Evolutionary conservation across 441 rosid genomes (phyloP).

Genomic region (Gossypium lobatum): DNA sequence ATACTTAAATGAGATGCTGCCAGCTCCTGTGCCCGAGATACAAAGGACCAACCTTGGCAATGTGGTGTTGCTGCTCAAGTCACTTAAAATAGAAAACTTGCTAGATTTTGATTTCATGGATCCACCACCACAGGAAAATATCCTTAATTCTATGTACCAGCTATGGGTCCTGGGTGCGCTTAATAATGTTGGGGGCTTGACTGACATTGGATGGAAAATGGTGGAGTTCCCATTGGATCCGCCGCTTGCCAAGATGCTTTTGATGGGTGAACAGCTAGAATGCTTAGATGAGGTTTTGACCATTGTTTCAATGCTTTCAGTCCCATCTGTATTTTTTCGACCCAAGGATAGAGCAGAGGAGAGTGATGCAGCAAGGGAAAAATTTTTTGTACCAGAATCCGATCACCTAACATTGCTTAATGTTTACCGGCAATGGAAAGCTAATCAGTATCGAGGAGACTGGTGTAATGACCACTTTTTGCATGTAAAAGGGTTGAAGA

Average conservation of each 20-base stretch:
- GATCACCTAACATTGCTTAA: slow-evolving; percentile 84
- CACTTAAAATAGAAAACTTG: slow-evolving; percentile 81
- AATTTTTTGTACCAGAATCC: slow-evolving; percentile 89
- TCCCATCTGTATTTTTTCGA: slow-evolving; percentile 96
- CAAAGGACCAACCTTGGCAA: slow-evolving; percentile 96
- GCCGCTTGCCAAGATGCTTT: slow-evolving; percentile 95
- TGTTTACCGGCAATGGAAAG: slow-evolving; percentile 91
- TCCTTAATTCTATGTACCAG: slow-evolving; percentile 97
- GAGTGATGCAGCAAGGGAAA: slow-evolving; percentile 93
- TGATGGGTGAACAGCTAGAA: slow-evolving; percentile 78
- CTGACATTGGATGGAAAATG: slow-evolving; percentile 98
- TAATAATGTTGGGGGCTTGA: slow-evolving; percentile 78
- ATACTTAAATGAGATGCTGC: slow-evolving; percentile 78
- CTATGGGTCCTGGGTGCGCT: slow-evolving; percentile 97
- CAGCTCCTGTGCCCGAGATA: slow-evolving; percentile 95
- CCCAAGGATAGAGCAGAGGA: slow-evolving; percentile 94
- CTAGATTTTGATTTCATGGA: slow-evolving; percentile 98
- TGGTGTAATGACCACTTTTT: slow-evolving; percentile 89
- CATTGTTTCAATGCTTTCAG: slow-evolving; percentile 97
- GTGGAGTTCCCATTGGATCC: slow-evolving; percentile 97
- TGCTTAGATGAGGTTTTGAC: slow-evolving; percentile 90
- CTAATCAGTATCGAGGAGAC: slow-evolving; percentile 85
- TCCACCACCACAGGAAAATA: slow-evolving; percentile 98
- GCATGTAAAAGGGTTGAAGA: slow-evolving; percentile 80
- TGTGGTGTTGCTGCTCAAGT: slow-evolving; percentile 88